Evolutionary conservation across 1,139 yeast species (phyloP), one percentile per base, ranked within the genome.

Genomic region (Debaryomycetaceae sp.): DNA sequence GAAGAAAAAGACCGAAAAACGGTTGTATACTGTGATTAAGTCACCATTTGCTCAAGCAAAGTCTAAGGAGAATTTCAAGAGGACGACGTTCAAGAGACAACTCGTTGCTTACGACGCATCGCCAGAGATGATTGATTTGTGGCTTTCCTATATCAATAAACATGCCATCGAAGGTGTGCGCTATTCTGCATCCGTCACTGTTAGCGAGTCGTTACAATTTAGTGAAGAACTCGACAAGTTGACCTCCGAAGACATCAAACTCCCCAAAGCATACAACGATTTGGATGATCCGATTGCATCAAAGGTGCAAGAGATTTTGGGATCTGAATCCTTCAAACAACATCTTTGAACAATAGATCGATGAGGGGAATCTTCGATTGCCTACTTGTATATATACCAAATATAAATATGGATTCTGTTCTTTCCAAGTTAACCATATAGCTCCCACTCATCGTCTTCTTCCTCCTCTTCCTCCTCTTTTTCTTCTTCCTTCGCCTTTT

Each of bases 1-100:
- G 49, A 84, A 87, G 33, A 76, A 81, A 22, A 84, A 83, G 61
- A 81, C 87, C 40, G 95, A 91, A 66, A 72, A 71, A 55, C 59
- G 76, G 52, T 81, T 90, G 55, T 93, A 96, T 87, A 93, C 99
- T 0, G 97, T 93, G 44, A 89, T 87, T 56, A 81, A 86, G 62
- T 84, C 97, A 5, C 98, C 98, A 1, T 93, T 93, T 63, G 97
- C 88, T 33, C 95, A 88, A 61, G 96, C 98, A 44, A 91, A 91
- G 63, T 79, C 95, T 7, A 93, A 93, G 69, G 97, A 93, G 69
- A 93, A 93, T 72, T 93, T 88, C 69, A 88, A 88, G 69, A 83
- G 98, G 69, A 78, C 81, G 44, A 93, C 98, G 0, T 88, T 81
- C 63, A 81, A 85, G 58, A 80, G 95, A 49, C 67, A 80, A 51